Percentiles rank a stretch among this genome's conserved stretches.
Conservation (phyloP, 140 eudicot genomes). For the Anethum foeniculum region DNA sequence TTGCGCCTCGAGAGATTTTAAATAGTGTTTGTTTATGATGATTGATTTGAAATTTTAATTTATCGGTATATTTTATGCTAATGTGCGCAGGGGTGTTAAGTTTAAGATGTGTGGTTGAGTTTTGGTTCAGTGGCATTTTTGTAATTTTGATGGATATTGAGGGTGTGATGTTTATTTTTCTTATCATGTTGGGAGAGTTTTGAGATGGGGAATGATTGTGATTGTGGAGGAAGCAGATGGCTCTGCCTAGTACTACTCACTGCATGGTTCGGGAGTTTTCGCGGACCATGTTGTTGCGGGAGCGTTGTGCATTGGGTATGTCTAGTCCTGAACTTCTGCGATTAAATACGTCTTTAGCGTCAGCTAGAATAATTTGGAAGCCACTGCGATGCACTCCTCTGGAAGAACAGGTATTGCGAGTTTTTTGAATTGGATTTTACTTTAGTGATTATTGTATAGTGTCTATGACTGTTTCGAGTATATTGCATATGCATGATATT, state of each 20-base stretch:
- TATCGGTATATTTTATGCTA: neutral
- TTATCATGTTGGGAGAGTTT: neutral
- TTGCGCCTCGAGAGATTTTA: neutral
- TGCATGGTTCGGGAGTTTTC: neutral
- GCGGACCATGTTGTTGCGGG: neutral
- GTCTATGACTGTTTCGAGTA: neutral
- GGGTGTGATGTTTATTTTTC: neutral
- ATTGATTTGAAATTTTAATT: neutral
- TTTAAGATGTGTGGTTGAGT: neutral
- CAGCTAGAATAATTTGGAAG: neutral
- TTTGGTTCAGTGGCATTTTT: conserved; percentile 4
- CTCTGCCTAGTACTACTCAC: neutral
- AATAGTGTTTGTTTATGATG: neutral
- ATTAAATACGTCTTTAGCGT: neutral
- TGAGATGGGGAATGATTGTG: neutral
- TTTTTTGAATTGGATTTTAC: neutral
- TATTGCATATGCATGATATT: neutral
- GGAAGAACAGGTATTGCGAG: conserved; percentile 11
- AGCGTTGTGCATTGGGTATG: neutral
- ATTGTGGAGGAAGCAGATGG: neutral
- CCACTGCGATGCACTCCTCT: conserved; percentile 12
- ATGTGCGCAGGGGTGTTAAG: neutral
- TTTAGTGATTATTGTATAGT: neutral
- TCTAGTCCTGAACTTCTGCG: neutral
- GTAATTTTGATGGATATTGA: neutral